Evolutionary conservation across 2,329 filamentous ascomycete species (phyloP).

Genomic region (Fusarium illudens): DNA sequence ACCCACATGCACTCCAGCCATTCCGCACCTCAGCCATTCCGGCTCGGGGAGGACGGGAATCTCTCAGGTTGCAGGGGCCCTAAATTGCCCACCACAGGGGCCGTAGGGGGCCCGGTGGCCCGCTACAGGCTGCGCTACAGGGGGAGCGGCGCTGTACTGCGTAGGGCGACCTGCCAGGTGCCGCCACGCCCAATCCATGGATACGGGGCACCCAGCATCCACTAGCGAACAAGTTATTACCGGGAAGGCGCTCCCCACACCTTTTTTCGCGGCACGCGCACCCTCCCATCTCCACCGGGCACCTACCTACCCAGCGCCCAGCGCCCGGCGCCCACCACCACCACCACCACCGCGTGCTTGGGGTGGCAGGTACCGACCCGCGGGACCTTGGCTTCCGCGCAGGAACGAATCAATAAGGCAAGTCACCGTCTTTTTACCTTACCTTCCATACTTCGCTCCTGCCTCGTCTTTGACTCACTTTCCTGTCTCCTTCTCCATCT

Average conservation of each 20-base stretch:
- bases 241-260: slow-evolving; percentile 24
- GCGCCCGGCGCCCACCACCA: not conserved
- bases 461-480: slow-evolving; percentile 33
- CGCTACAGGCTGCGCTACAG: slow-evolving; percentile 11
- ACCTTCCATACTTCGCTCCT: slow-evolving; percentile 24
- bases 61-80: slow-evolving; percentile 8
- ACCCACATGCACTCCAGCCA: not conserved
- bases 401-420: slow-evolving; percentile 36
- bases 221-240: slow-evolving; percentile 24
- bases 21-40: slow-evolving; percentile 19
- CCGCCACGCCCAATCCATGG: slow-evolving; percentile 14
- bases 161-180: slow-evolving; percentile 19
- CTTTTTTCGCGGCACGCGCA: slow-evolving; percentile 30
- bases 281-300: slow-evolving; percentile 13
- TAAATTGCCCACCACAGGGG: slow-evolving; percentile 27
- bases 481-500: slow-evolving; percentile 13
- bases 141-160: slow-evolving; percentile 12
- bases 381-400: slow-evolving; percentile 26
- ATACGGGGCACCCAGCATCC: not conserved
- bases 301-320: too few relatives aligned
- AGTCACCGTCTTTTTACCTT: slow-evolving; percentile 35
- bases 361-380: slow-evolving; percentile 33
- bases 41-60: slow-evolving; percentile 19
- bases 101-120: not conserved
- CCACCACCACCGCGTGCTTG: slow-evolving; percentile 7